phyloP scores from a whole-genome alignment of 495 filamentous ascomycete species.

The Cercophora scortea region DNA sequence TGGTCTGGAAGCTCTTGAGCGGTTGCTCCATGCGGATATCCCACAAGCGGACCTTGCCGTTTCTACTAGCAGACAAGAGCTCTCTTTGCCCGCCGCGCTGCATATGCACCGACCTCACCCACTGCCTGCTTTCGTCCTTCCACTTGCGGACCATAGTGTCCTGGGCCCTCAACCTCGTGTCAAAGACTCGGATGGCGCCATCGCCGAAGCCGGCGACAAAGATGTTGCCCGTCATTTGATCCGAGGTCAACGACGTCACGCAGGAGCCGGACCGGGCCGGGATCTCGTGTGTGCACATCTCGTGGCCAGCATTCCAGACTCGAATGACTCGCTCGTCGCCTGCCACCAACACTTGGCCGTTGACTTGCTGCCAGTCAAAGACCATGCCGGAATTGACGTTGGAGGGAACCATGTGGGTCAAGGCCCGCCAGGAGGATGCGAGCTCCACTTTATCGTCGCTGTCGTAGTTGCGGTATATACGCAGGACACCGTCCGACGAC shows the following conservation, averaged over 20 bases:
- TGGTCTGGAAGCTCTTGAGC: conserved; percentile 64
- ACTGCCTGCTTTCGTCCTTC: conserved; percentile 78
- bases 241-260: conserved; percentile 89
- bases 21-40: conserved; percentile 80
- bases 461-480: conserved; percentile 89
- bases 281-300: conserved; percentile 91
- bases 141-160: conserved; percentile 89
- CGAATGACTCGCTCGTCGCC: conserved; percentile 93
- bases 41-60: conserved; percentile 93
- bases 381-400: conserved; percentile 91
- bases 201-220: conserved; percentile 96
- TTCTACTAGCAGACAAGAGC: conserved; percentile 75
- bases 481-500: conserved; percentile 86
- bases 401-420: conserved; percentile 86
- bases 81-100: conserved; percentile 91
- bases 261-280: conserved; percentile 92
- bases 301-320: conserved; percentile 89
- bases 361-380: conserved; percentile 98
- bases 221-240: conserved; percentile 93
- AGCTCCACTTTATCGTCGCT: conserved; percentile 65
- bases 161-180: conserved; percentile 72
- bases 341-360: conserved; percentile 85
- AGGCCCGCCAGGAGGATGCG: conserved; percentile 83
- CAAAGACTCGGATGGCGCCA: conserved; percentile 91
- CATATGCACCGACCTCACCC: conserved; percentile 95